These are phyloP conservation scores for Candida mesenterica DNA, from an alignment of 1,139 yeast genomes.

Conservation along the genomic window DNA sequence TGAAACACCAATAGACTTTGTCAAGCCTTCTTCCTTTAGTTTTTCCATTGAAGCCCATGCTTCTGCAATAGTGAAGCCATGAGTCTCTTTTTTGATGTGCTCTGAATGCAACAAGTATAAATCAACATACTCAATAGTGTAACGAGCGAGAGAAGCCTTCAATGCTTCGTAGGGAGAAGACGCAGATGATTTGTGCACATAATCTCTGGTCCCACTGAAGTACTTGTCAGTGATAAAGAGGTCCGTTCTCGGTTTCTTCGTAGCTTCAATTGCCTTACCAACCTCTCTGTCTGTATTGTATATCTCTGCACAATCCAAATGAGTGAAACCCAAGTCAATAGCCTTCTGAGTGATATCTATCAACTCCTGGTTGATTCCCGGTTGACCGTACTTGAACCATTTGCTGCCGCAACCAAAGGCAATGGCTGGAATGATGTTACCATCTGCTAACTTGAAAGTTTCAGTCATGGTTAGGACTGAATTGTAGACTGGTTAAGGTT, in stretches of 20 bases:
- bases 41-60: conserved; percentile 56
- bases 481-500: too few species aligned
- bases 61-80: conserved; percentile 48
- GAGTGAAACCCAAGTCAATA: conserved; percentile 30
- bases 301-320: conserved; percentile 39
- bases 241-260: conserved; percentile 36
- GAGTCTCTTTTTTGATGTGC: conserved; percentile 28
- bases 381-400: conserved; percentile 28
- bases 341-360: conserved; percentile 26
- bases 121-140: conserved; percentile 46
- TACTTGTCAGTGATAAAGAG: conserved; percentile 56
- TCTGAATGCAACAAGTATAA: conserved; percentile 51
- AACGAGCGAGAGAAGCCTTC: conserved; percentile 29
- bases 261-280: conserved; percentile 27
- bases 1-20: conserved; percentile 57
- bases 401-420: conserved; percentile 50
- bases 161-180: conserved; percentile 24
- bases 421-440: conserved; percentile 27
- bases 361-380: conserved; percentile 20
- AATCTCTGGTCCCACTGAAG: conserved; percentile 43
- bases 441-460: conserved; percentile 20
- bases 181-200: conserved; percentile 17
- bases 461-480: conserved; percentile 1
- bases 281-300: conserved; percentile 34
- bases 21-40: conserved; percentile 35